phyloP scores from a whole-genome alignment of 2,329 filamentous ascomycete genomes.

The Byssothecium circinans region DNA sequence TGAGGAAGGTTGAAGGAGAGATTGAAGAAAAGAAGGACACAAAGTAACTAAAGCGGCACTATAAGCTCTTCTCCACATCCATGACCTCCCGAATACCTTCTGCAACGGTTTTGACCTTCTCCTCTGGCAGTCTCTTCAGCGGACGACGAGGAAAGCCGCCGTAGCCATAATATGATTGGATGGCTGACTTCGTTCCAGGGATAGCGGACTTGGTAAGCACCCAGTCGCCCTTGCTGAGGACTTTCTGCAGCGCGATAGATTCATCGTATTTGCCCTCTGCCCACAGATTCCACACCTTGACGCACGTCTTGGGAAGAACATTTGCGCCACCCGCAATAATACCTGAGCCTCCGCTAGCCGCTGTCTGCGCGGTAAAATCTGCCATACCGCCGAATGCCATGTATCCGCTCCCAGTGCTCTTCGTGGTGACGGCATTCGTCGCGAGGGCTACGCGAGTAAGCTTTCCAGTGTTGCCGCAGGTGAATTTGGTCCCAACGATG shows the following conservation, averaged over 20 bases:
- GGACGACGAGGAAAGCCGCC: conserved; percentile 75
- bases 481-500: conserved; percentile 88
- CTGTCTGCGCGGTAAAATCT: conserved; percentile 83
- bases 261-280: conserved; percentile 72
- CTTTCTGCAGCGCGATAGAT: conserved; percentile 72
- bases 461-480: conserved; percentile 87
- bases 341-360: conserved; percentile 75
- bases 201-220: conserved; percentile 79
- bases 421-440: conserved; percentile 69
- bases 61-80: conserved; percentile 60
- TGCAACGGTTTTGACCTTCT: conserved; percentile 50
- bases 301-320: conserved; percentile 80
- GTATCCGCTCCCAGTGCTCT: conserved; percentile 56
- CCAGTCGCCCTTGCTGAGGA: conserved; percentile 81
- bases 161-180: conserved; percentile 80
- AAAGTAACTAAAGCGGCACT: conserved; percentile 9
- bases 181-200: conserved; percentile 81
- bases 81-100: conserved; percentile 60
- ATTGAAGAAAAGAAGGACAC: neutral
- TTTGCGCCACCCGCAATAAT: conserved; percentile 87
- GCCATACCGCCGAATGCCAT: conserved; percentile 87
- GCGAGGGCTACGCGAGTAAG: conserved; percentile 77
- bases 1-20: too few relatives aligned
- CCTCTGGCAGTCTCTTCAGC: conserved; percentile 66
- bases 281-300: conserved; percentile 77